phyloP scores from a whole-genome alignment of 2,329 filamentous ascomycete species.

The Nemania sp. region DNA sequence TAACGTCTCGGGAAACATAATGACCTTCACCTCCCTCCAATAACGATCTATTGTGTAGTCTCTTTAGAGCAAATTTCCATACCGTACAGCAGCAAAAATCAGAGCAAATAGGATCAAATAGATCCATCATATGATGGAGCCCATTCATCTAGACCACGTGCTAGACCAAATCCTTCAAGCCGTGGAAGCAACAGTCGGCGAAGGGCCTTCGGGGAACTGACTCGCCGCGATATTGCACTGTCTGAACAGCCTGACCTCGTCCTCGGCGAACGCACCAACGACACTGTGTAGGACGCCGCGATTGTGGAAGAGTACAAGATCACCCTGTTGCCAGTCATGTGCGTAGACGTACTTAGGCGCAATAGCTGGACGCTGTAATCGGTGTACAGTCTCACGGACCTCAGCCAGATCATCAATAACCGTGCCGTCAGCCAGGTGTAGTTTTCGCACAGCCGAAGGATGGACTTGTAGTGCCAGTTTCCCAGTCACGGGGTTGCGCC shows the following conservation, averaged over 20 bases:
- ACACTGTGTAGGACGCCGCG: constrained; percentile 80
- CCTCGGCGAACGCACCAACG: constrained; percentile 77
- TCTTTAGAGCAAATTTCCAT: not conserved
- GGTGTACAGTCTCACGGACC: constrained; percentile 76
- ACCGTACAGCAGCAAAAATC: not conserved
- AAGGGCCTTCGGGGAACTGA: constrained; percentile 65
- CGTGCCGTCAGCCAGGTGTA: constrained; percentile 74
- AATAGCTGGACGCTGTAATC: constrained; percentile 78
- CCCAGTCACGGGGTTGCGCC: constrained; percentile 79
- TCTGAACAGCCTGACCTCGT: constrained; percentile 80
- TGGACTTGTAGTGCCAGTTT: constrained; percentile 79
- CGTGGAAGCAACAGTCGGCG: constrained; percentile 11
- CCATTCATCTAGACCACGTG: not conserved
- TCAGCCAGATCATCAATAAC: constrained; percentile 75
- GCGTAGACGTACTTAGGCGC: constrained; percentile 75
- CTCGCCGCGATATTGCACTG: constrained; percentile 84
- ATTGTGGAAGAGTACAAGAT: constrained; percentile 83
- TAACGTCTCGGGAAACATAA: not conserved
- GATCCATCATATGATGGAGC: not conserved
- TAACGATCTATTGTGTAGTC: not conserved
- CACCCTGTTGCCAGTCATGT: constrained; percentile 82
- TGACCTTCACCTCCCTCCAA: not conserved
- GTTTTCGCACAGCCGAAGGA: constrained; percentile 75
- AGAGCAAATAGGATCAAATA: not conserved
- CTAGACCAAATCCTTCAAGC: constrained; percentile 17